Evolutionary conservation across 306 rosid genomes (phyloP).

Genomic region (Citrullus colocynthis): DNA sequence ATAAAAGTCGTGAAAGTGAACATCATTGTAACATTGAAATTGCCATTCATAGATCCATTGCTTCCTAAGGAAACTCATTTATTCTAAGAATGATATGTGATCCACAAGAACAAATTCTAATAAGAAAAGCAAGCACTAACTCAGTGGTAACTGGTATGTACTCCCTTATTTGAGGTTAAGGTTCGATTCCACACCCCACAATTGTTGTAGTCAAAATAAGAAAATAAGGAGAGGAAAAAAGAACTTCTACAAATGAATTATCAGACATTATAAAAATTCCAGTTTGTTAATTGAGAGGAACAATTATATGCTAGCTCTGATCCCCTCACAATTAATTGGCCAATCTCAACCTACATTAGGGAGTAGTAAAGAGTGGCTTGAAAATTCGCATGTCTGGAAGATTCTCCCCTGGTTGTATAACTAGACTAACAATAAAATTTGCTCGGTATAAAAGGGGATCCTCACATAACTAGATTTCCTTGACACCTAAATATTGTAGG

Average conservation of each 20-base stretch:
- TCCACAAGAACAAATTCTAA: neutral
- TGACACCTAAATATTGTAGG: no score
- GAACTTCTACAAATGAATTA: neutral
- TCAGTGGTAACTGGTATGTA: no score
- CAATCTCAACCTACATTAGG: neutral
- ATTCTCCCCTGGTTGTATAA: neutral
- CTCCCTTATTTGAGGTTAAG: no score
- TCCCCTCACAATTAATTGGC: neutral
- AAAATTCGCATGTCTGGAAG: neutral
- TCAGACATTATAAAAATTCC: neutral
- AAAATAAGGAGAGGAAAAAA: neutral
- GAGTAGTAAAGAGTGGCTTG: neutral
- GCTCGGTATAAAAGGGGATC: neutral
- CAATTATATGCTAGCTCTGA: neutral
- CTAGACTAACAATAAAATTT: neutral
- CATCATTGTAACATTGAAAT: neutral
- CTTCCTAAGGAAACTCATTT: neutral
- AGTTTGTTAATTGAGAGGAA: neutral
- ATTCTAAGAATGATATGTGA: neutral
- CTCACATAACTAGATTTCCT: no score
- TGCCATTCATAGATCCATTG: neutral
- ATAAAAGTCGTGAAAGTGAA: neutral
- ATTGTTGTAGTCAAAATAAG: neutral
- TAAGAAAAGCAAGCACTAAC: neutral
- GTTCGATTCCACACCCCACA: no score